Conservation (phyloP, 2,329 filamentous ascomycete genomes). For the Apiospora rasikravindrae region DNA sequence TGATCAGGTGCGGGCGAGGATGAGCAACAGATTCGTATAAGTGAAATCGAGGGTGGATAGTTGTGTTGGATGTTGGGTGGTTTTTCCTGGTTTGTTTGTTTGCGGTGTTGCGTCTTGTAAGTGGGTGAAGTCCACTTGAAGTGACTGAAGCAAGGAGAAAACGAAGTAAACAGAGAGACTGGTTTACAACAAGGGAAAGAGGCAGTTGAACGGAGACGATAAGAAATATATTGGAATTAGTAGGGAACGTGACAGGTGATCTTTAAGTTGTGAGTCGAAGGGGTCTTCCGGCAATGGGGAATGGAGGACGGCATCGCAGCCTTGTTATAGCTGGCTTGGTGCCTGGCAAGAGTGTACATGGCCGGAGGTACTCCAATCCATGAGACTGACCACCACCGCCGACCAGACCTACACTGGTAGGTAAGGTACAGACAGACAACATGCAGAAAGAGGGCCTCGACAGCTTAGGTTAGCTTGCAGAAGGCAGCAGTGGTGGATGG, state of each 20-base stretch:
- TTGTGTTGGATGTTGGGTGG: slow-evolving; percentile 6
- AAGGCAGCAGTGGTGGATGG: slow-evolving; percentile 15
- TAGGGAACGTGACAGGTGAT: slow-evolving; percentile 12
- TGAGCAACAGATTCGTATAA: not conserved
- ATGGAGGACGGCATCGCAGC: slow-evolving; percentile 10
- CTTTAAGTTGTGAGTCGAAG: slow-evolving; percentile 7
- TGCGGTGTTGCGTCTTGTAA: slow-evolving; percentile 6
- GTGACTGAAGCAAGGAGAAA: slow-evolving; percentile 11
- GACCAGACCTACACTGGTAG: not conserved
- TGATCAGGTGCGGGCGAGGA: not conserved
- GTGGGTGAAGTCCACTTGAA: slow-evolving; percentile 10
- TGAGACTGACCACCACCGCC: not conserved
- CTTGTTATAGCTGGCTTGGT: slow-evolving; percentile 16
- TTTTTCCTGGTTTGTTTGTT: not conserved
- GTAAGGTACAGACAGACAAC: not conserved
- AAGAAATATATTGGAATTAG: slow-evolving; percentile 6
- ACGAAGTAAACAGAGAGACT: slow-evolving; percentile 5
- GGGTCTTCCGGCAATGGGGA: slow-evolving; percentile 12
- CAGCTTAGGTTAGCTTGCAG: slow-evolving; percentile 12
- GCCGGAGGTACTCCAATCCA: not conserved
- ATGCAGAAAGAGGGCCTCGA: slow-evolving; percentile 14
- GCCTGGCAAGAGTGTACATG: not conserved
- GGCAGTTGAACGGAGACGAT: not conserved
- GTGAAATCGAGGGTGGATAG: slow-evolving; percentile 1
- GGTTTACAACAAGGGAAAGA: slow-evolving; percentile 9